Base-by-base conservation (phyloP, 441 rosid genomes). In the Adansonia madagascariensis region DNA sequence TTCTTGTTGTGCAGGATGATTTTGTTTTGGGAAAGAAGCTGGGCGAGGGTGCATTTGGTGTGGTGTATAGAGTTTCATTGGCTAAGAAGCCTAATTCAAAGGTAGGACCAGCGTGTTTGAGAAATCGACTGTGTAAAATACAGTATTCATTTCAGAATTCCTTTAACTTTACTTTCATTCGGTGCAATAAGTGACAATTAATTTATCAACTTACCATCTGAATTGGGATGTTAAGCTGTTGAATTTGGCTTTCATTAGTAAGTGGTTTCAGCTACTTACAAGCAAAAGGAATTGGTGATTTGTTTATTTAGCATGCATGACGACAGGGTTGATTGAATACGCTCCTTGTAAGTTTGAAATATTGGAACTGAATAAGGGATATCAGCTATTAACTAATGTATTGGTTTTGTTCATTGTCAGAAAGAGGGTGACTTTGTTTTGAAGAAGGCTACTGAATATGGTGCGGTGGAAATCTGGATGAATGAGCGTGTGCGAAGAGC, bases 391-490 rank as follows among this genome's bases (percentile, higher is more conserved):
- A 57, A 44, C 17, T 64, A 31, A 71, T 20, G 59, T 76, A 44
- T 63, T 43, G 60, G 2, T 67, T 20, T 75, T 71, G 62, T 56
- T 75, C 75, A 41, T 82, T 11, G 60, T 17, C 78, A 85, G 91
- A 88, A 85, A 85, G 94, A 86, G 39, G 92, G 95, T 50, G 94
- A 93, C 83, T 85, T 92, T 77, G 97, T 95, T 59, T 71, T 95
- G 89, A 95, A 95, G 87, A 95, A 90, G 91, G 99, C 99, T 18
- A 91, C 97, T 63, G 97, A 93, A 75, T 93, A 89, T 68, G 99
- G 99, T 43, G 99, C 97, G 0, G 99, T 93, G 53, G 98, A 95
- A 76, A 95, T 95, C 80, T 95, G 99, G 99, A 95, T 95, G 97
- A 95, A 95, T 50, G 99, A 95, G 75, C 96, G 96, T 0, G 96